phyloP scores from a whole-genome alignment of 352 stramenopile species.

The Phytophthora citrophthora region DNA sequence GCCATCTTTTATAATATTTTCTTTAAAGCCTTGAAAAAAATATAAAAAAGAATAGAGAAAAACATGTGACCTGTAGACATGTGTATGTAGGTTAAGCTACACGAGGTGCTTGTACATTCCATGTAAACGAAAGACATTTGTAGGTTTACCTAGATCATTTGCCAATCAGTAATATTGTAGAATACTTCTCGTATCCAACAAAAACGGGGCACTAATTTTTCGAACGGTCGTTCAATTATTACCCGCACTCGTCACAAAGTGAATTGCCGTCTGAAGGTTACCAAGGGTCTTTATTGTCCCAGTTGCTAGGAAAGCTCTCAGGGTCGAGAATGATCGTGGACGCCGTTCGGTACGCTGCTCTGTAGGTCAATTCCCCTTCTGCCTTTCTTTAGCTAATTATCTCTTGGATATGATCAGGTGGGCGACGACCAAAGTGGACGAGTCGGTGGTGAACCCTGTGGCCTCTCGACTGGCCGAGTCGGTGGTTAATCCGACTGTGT shows the following conservation, averaged over 20 bases:
- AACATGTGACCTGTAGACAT: too few relatives aligned
- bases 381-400: too few relatives aligned
- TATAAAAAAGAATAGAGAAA: too few relatives aligned
- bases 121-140: too few relatives aligned
- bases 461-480: slow-evolving; percentile 60
- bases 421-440: slow-evolving; percentile 63
- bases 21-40: too few relatives aligned
- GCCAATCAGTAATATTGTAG: too few relatives aligned
- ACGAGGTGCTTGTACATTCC: too few relatives aligned
- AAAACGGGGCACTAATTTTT: slow-evolving; percentile 20
- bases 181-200: too few relatives aligned
- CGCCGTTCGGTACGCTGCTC: slow-evolving; percentile 39
- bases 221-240: slow-evolving; percentile 4
- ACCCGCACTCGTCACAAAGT: slow-evolving; percentile 18
- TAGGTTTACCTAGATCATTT: too few relatives aligned
- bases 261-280: slow-evolving; percentile 4
- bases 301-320: not conserved
- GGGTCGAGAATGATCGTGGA: slow-evolving; percentile 45
- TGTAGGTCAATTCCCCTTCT: not conserved
- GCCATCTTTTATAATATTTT: slow-evolving; percentile 47
- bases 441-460: slow-evolving; percentile 64
- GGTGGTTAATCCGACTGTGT: slow-evolving; percentile 77
- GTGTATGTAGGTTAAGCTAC: too few relatives aligned
- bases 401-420: slow-evolving; percentile 29
- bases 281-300: not conserved